Evolutionary conservation across 163 green algal genomes (phyloP).

Genomic region (Scenedesmus sp.): DNA sequence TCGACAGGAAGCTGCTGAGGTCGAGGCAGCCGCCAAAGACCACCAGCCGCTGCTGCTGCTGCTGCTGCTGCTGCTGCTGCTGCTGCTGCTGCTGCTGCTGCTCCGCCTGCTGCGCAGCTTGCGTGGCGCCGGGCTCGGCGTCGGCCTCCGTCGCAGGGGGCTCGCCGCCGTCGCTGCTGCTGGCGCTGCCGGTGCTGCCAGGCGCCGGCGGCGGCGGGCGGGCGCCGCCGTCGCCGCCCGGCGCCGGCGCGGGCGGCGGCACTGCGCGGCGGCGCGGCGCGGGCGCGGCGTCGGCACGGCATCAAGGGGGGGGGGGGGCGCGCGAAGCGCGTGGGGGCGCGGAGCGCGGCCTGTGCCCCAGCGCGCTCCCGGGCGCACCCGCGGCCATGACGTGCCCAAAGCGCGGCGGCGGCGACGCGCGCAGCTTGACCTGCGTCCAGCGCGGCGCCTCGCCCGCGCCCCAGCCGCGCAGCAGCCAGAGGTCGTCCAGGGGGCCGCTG

Average conservation of each 20-base stretch:
- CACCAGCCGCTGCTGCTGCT: slow-evolving; percentile 38
- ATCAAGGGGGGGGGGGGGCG: not conserved
- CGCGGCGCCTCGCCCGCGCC: slow-evolving; percentile 3
- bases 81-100: not conserved
- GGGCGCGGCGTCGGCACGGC: not conserved
- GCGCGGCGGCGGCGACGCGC: slow-evolving; percentile 5
- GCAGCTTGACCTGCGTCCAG: slow-evolving; percentile 53
- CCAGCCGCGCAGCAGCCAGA: slow-evolving; percentile 55
- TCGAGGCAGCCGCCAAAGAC: slow-evolving; percentile 62
- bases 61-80: slow-evolving; percentile 15
- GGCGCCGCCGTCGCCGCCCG: too few species aligned
- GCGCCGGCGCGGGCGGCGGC: not conserved
- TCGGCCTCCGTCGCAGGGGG: too few species aligned
- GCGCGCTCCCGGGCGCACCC: slow-evolving; percentile 1
- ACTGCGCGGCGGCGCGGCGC: slow-evolving; percentile 1
- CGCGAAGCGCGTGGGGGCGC: not conserved
- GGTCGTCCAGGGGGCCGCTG: slow-evolving; percentile 56
- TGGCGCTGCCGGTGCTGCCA: too few species aligned
- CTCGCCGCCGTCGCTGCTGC: too few species aligned
- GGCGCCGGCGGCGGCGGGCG: too few species aligned
- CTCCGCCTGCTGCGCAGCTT: not conserved
- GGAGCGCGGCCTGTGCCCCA: not conserved
- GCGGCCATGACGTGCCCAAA: slow-evolving; percentile 38
- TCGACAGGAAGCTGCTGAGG: slow-evolving; percentile 42
- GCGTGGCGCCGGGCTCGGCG: too few species aligned